Conservation (phyloP, 2,329 filamentous ascomycete species). For the Colletotrichum caudatum region DNA sequence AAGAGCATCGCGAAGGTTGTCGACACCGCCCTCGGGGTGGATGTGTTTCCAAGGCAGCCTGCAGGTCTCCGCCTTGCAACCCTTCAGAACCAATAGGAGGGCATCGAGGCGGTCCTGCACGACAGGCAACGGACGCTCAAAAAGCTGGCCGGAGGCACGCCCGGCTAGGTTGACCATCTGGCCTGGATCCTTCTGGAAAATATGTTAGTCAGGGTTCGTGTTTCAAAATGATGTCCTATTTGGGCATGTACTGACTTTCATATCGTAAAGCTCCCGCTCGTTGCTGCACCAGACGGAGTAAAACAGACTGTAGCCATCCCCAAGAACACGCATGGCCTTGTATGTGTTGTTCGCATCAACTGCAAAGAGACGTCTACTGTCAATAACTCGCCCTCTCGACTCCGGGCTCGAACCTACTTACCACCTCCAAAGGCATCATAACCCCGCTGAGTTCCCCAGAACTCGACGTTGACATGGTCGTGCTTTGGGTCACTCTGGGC, state of each 20-base stretch:
- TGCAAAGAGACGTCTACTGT: not conserved
- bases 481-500: slow-evolving; percentile 48
- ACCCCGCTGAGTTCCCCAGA: slow-evolving; percentile 58
- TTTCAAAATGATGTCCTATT: not conserved
- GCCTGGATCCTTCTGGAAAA: slow-evolving; percentile 60
- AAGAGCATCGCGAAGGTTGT: slow-evolving; percentile 64
- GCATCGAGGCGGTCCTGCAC: slow-evolving; percentile 66
- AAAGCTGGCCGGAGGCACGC: slow-evolving; percentile 43
- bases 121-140: slow-evolving; percentile 52
- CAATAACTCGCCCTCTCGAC: not conserved
- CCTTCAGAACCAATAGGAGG: slow-evolving; percentile 70
- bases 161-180: slow-evolving; percentile 61
- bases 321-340: slow-evolving; percentile 68
- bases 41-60: slow-evolving; percentile 67
- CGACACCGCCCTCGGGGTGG: slow-evolving; percentile 65
- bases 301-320: slow-evolving; percentile 68
- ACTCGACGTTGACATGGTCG: slow-evolving; percentile 71
- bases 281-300: slow-evolving; percentile 78
- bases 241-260: slow-evolving; percentile 57
- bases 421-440: slow-evolving; percentile 27
- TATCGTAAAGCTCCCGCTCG: slow-evolving; percentile 75
- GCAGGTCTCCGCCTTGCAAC: slow-evolving; percentile 67
- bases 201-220: not conserved
- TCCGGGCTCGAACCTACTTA: not conserved
- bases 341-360: slow-evolving; percentile 65